Evolutionary conservation across 441 rosid genomes (phyloP).

Genomic region (Croton setiger): DNA sequence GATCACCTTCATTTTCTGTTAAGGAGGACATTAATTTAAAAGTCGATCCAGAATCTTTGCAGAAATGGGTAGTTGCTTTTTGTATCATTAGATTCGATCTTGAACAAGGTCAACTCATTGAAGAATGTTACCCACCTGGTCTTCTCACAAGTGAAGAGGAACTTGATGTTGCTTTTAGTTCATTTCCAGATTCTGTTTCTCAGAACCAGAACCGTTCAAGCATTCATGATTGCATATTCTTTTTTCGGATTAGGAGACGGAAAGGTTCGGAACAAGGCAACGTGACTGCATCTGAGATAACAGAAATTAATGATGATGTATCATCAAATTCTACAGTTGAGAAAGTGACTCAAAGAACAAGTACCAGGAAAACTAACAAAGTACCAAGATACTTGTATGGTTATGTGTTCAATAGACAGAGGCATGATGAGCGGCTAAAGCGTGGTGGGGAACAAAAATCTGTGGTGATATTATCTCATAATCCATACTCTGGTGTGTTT

Average conservation of each 20-base stretch:
- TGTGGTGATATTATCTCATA: slow-evolving; percentile 79
- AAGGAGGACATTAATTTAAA: slow-evolving; percentile 63
- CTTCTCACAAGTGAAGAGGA: slow-evolving; percentile 76
- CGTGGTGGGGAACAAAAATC: slow-evolving; percentile 98
- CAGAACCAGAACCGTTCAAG: slow-evolving; percentile 86
- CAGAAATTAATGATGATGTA: slow-evolving; percentile 28
- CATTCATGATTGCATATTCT: slow-evolving; percentile 95
- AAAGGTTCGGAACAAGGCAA: slow-evolving; percentile 31
- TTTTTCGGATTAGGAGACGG: slow-evolving; percentile 73
- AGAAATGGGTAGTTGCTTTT: slow-evolving; percentile 81
- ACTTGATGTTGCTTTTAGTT: slow-evolving; percentile 84
- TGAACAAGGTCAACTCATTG: slow-evolving; percentile 97
- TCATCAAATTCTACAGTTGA: slow-evolving; percentile 24
- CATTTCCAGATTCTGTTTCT: slow-evolving; percentile 94
- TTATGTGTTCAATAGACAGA: slow-evolving; percentile 88
- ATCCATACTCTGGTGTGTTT: slow-evolving; percentile 80
- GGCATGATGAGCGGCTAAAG: slow-evolving; percentile 93
- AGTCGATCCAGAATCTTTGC: slow-evolving; percentile 64
- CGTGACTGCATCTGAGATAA: slow-evolving; percentile 32
- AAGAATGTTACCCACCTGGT: slow-evolving; percentile 82
- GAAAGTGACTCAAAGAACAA: slow-evolving; percentile 20
- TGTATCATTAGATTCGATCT: slow-evolving; percentile 92
- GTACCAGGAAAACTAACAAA: slow-evolving; percentile 17
- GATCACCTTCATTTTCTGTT: slow-evolving; percentile 81
- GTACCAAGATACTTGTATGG: slow-evolving; percentile 65